Conservation (phyloP, 441 rosid species). For the Pelargonium fulgidum region DNA sequence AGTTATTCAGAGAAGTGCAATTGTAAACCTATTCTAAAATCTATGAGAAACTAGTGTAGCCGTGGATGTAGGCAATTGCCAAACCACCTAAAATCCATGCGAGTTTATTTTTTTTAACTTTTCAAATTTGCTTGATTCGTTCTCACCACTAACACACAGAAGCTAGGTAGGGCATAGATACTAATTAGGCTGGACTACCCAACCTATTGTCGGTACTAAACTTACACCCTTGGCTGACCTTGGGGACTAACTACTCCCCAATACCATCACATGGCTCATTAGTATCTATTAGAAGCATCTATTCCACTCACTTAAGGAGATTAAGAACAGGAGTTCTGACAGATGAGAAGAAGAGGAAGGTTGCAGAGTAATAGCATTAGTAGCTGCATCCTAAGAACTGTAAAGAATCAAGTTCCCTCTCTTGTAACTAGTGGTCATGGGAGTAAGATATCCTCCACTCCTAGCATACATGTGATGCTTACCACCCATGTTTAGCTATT, state of each 20-base stretch:
- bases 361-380: background rate
- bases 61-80: too few relatives aligned
- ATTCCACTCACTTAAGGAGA: background rate
- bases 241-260: background rate
- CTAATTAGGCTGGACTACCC: background rate
- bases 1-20: too few relatives aligned
- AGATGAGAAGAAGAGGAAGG: background rate
- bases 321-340: background rate
- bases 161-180: background rate
- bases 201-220: background rate
- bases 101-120: too few relatives aligned
- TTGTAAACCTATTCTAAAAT: too few relatives aligned
- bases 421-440: background rate
- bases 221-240: background rate
- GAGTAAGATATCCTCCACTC: background rate
- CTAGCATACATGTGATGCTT: background rate
- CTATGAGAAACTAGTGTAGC: too few relatives aligned
- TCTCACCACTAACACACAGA: too few relatives aligned
- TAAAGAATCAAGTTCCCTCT: slow-evolving; percentile 1
- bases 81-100: too few relatives aligned
- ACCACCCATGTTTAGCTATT: background rate
- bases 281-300: background rate
- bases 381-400: background rate
- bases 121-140: too few relatives aligned
- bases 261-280: slow-evolving; percentile 1